phyloP scores from a whole-genome alignment of 345 rosid genomes.

The Linum trigynum region DNA sequence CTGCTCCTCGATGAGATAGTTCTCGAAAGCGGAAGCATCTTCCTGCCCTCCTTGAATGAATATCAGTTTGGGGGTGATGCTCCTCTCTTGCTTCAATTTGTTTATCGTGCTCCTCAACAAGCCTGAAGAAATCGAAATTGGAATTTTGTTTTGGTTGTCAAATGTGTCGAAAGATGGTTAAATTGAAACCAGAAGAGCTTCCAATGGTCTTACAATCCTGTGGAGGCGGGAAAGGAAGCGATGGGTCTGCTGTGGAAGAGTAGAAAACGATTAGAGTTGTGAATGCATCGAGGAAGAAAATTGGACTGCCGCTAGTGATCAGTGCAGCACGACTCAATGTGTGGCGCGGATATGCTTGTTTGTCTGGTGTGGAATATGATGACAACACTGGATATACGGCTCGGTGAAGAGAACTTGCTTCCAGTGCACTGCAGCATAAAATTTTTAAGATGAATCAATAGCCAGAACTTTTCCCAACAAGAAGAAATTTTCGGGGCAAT shows the following conservation, averaged over 20 bases:
- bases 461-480: no score
- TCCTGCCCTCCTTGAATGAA: slow-evolving; percentile 79
- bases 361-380: slow-evolving; percentile 74
- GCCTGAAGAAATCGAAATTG: slow-evolving; percentile 31
- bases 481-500: not conserved
- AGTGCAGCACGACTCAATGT: slow-evolving; percentile 84
- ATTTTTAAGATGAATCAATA: not conserved
- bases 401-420: slow-evolving; percentile 81
- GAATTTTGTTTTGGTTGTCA: not conserved
- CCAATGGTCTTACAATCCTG: slow-evolving; percentile 64
- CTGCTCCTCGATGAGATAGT: slow-evolving; percentile 90
- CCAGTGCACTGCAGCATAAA: slow-evolving; percentile 56
- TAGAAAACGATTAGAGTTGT: slow-evolving; percentile 79
- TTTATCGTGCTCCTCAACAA: slow-evolving; percentile 65
- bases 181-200: not conserved
- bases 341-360: slow-evolving; percentile 87
- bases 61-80: slow-evolving; percentile 73
- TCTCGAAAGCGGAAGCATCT: slow-evolving; percentile 75
- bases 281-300: slow-evolving; percentile 91
- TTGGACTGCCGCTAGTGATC: slow-evolving; percentile 91
- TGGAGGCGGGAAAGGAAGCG: slow-evolving; percentile 89
- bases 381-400: slow-evolving; percentile 71
- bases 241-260: slow-evolving; percentile 77
- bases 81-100: slow-evolving; percentile 80
- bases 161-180: not conserved